These are phyloP conservation scores for Chaetomiaceae sp. DNA, from an alignment of 2,329 filamentous ascomycete species.

Conservation along the genomic window DNA sequence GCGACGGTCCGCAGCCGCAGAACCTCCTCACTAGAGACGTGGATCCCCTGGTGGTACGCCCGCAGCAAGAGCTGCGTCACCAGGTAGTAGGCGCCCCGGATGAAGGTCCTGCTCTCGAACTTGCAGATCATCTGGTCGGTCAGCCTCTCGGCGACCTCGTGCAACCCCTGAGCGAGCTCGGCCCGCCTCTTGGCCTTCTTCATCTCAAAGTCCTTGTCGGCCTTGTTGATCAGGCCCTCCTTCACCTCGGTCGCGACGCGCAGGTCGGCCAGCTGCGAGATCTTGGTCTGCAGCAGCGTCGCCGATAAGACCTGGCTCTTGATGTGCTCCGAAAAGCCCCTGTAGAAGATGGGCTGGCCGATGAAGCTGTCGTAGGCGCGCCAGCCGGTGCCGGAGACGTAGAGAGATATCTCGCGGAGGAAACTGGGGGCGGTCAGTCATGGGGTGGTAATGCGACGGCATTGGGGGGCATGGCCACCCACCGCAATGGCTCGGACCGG, in stretches of 20 bases:
- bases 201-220: constrained; percentile 50
- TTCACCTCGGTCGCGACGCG: constrained; percentile 71
- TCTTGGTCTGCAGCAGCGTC: constrained; percentile 67
- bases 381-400: constrained; percentile 93
- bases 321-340: constrained; percentile 89
- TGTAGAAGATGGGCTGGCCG: constrained; percentile 89
- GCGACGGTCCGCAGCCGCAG: constrained; percentile 76
- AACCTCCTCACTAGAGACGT: constrained; percentile 93
- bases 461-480: constrained; percentile 22
- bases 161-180: constrained; percentile 68
- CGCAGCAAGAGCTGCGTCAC: constrained; percentile 82
- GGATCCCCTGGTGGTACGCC: constrained; percentile 95
- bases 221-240: constrained; percentile 61
- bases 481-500: constrained; percentile 62
- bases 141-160: constrained; percentile 78
- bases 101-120: constrained; percentile 92
- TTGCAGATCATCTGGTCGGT: constrained; percentile 98
- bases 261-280: constrained; percentile 70
- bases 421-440: constrained; percentile 51
- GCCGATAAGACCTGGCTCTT: constrained; percentile 72
- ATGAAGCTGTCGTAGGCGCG: constrained; percentile 87
- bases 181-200: constrained; percentile 52
- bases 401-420: constrained; percentile 85
- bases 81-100: constrained; percentile 86
- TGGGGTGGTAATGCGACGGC: neutral